Evolutionary conservation across 225 moss, liverwort and hornwort species (phyloP).

Genomic region (Physcomitrellopsis africana): DNA sequence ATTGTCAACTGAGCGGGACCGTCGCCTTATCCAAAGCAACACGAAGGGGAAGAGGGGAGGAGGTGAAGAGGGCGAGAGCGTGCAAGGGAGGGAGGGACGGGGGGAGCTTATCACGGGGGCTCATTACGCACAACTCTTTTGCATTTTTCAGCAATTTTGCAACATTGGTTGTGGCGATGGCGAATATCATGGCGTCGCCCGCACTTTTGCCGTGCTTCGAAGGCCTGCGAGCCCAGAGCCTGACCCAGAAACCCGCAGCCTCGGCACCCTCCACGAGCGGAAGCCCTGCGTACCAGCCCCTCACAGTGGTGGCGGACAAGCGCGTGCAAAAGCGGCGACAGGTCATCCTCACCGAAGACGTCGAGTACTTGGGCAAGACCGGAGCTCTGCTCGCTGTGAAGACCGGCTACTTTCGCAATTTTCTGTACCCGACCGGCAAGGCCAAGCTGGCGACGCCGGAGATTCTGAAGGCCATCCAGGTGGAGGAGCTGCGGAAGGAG

Average conservation of each 20-base stretch:
- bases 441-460: constrained; percentile 69
- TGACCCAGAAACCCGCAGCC: not conserved
- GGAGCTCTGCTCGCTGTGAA: constrained; percentile 68
- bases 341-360: constrained; percentile 69
- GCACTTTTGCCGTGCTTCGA: constrained; percentile 26
- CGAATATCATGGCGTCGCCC: constrained; percentile 17
- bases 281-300: constrained; percentile 7
- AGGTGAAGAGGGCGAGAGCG: too few species aligned
- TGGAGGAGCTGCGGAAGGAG: constrained; percentile 48
- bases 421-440: constrained; percentile 59
- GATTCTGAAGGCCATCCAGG: constrained; percentile 69
- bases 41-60: too few species aligned
- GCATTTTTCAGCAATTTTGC: not conserved
- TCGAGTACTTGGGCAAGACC: constrained; percentile 58
- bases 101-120: too few species aligned
- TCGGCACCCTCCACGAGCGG: not conserved
- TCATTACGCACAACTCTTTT: not conserved
- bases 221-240: constrained; percentile 5
- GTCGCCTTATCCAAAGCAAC: too few species aligned
- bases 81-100: too few species aligned
- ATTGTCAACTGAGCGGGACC: too few species aligned
- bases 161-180: constrained; percentile 15
- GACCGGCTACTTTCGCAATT: constrained; percentile 75
- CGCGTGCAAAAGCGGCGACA: constrained; percentile 37
- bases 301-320: constrained; percentile 31